Conservation (phyloP, 1,139 yeast species). For the Magnusiomyces ingens region DNA sequence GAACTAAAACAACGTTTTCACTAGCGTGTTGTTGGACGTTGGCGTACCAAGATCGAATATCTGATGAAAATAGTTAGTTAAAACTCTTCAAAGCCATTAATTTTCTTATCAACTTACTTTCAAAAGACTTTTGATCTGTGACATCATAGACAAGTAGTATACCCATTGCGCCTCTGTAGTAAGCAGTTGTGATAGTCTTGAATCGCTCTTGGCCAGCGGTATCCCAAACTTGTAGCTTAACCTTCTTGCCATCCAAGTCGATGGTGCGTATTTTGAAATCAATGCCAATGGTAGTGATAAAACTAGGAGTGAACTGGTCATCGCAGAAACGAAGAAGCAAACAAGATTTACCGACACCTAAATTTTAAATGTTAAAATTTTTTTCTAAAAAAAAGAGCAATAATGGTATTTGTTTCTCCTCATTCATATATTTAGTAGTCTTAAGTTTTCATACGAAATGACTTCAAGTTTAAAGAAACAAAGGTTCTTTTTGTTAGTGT, state of each 20-base stretch:
- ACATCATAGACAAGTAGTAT: slow-evolving; percentile 94
- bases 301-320: slow-evolving; percentile 92
- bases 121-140: slow-evolving; percentile 89
- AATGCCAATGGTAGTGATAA: slow-evolving; percentile 95
- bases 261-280: slow-evolving; percentile 97
- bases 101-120: slow-evolving; percentile 34
- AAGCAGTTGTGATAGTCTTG: slow-evolving; percentile 96
- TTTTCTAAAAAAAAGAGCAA: too few relatives aligned
- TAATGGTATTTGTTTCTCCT: too few relatives aligned
- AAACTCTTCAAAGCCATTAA: not conserved
- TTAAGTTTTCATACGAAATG: not conserved
- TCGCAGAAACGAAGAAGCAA: slow-evolving; percentile 89
- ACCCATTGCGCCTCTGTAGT: slow-evolving; percentile 98
- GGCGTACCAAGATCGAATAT: slow-evolving; percentile 82
- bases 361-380: not conserved
- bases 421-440: not conserved
- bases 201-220: slow-evolving; percentile 99
- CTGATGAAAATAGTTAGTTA: slow-evolving; percentile 16
- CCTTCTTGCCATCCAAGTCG: slow-evolving; percentile 84
- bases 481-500: not conserved
- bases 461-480: too few relatives aligned
- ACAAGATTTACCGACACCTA: slow-evolving; percentile 91
- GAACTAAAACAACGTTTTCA: slow-evolving; percentile 87
- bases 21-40: slow-evolving; percentile 95
- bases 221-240: slow-evolving; percentile 97